Evolutionary conservation across 75 land plant species (phyloP).

Genomic region (Isoetes taiwanensis): DNA sequence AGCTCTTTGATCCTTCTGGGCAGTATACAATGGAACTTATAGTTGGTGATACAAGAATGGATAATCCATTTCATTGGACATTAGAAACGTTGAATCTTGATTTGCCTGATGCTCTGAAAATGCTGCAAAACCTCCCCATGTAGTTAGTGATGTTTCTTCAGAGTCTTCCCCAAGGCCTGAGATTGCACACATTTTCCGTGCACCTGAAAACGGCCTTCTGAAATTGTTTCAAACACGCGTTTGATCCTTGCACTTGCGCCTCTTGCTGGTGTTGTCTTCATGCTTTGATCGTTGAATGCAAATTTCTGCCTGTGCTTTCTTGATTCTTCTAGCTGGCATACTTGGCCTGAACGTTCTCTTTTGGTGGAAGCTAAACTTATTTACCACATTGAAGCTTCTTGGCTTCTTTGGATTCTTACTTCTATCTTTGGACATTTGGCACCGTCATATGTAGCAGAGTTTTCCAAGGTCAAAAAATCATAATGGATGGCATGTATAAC

Average conservation of each 20-base stretch:
- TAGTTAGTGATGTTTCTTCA: constrained; percentile 33
- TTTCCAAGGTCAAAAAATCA: constrained; percentile 34
- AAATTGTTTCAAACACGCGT: constrained; percentile 61
- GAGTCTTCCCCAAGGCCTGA: constrained; percentile 71
- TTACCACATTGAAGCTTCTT: constrained; percentile 63
- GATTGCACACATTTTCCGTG: constrained; percentile 82
- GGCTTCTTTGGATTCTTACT: constrained; percentile 53
- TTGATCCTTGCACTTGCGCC: constrained; percentile 56
- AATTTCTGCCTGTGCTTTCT: constrained; percentile 55
- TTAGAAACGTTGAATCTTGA: constrained; percentile 68
- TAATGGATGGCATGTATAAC: too few relatives aligned
- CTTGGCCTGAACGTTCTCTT: constrained; percentile 60
- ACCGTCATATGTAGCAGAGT: constrained; percentile 62
- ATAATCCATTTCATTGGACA: constrained; percentile 55
- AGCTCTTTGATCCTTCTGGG: constrained; percentile 77
- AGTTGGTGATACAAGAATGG: constrained; percentile 88
- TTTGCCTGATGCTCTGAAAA: constrained; percentile 77
- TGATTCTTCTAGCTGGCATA: constrained; percentile 60
- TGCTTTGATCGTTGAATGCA: constrained; percentile 57
- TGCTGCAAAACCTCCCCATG: constrained; percentile 46
- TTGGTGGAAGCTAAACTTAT: constrained; percentile 92
- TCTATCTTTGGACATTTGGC: constrained; percentile 59
- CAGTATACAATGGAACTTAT: constrained; percentile 58
- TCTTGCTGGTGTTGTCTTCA: constrained; percentile 58
- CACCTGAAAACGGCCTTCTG: constrained; percentile 72